phyloP scores from a whole-genome alignment of 441 rosid genomes.

The Flueggea neowawraea region DNA sequence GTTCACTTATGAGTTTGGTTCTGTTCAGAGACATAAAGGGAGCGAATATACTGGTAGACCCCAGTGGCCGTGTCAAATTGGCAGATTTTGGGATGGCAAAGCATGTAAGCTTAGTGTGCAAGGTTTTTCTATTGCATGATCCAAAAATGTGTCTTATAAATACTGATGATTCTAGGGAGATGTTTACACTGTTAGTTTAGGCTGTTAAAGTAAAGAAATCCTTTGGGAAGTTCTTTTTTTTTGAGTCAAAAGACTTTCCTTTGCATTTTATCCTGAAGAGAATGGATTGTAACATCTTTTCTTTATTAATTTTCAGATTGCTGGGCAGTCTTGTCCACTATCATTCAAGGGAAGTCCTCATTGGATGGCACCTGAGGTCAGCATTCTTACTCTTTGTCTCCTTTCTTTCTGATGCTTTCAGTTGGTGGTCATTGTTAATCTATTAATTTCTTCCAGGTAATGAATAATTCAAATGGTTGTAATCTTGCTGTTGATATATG shows the following conservation, averaged over 20 bases:
- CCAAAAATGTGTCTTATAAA: not conserved
- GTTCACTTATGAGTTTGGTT: constrained; percentile 7
- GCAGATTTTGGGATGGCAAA: constrained; percentile 99
- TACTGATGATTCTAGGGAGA: not conserved
- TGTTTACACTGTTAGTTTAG: no score
- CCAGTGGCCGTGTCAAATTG: constrained; percentile 89
- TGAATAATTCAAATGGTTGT: constrained; percentile 58
- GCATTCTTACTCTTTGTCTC: constrained; percentile 12
- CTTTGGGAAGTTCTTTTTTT: not conserved
- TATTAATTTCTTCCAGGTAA: constrained; percentile 39
- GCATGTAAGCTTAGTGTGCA: constrained; percentile 54
- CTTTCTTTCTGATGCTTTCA: constrained; percentile 13
- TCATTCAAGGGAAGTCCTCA: constrained; percentile 99
- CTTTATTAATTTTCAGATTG: constrained; percentile 53
- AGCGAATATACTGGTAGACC: constrained; percentile 95
- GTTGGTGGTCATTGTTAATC: constrained; percentile 31
- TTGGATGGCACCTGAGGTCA: constrained; percentile 99
- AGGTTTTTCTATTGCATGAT: no score
- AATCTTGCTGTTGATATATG: constrained; percentile 81
- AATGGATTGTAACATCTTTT: constrained; percentile 6
- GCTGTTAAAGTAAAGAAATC: no score
- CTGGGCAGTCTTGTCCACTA: constrained; percentile 89
- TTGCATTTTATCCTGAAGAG: constrained; percentile 3
- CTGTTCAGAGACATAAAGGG: constrained; percentile 92
- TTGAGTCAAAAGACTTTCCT: not conserved